Base-by-base conservation (phyloP, 2,329 filamentous ascomycete genomes). In the Periconia macrospinosa region DNA sequence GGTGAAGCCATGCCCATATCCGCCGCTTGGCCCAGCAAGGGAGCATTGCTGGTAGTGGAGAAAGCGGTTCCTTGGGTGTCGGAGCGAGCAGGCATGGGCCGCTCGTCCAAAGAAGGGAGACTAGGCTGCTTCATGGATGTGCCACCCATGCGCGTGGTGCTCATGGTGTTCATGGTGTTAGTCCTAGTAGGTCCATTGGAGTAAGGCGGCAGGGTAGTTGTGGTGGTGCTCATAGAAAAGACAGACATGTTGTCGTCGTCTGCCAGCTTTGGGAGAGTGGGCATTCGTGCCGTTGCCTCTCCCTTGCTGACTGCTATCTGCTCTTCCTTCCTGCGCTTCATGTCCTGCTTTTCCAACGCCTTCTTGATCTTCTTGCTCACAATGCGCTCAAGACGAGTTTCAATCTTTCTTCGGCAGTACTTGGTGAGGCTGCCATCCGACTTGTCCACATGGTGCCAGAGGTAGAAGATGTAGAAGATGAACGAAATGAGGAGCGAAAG, bases 361-460 rank as follows among this genome's bases (percentile, higher is more conserved):
- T 91, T 92, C 75, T 94, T 91, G 65, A 96, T 90, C 76, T 94
- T 97, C 65, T 81, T 83, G 50, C 86, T 86, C 3, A 97, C 92
- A 60, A 97, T 94, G 62, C 86, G 86, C 68, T 89, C 89, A 61
- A 99, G 81, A 61, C 92, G 83, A 65, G 85, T 87, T 75, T 96
- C 95, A 71, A 96, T 88, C 78, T 97, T 97, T 44, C 92, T 88
- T 57, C 90, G 88, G 71, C 94, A 97, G 76, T 96, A 99, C 23
- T 87, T 86, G 6, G 86, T 85, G 30, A 99, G 81, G 8, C 89
- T 87, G 6, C 91, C 91, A 67, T 97, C 92, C 11, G 85, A 80
- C 35, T 83, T 83, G 1, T 92, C 92, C 56, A 99, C 93, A 75
- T 93, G 94, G 74, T 94, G 90, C 84, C 90, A 96, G 6, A 99